Conservation (phyloP, 2,329 filamentous ascomycete genomes). For the Polytolypa hystricis region DNA sequence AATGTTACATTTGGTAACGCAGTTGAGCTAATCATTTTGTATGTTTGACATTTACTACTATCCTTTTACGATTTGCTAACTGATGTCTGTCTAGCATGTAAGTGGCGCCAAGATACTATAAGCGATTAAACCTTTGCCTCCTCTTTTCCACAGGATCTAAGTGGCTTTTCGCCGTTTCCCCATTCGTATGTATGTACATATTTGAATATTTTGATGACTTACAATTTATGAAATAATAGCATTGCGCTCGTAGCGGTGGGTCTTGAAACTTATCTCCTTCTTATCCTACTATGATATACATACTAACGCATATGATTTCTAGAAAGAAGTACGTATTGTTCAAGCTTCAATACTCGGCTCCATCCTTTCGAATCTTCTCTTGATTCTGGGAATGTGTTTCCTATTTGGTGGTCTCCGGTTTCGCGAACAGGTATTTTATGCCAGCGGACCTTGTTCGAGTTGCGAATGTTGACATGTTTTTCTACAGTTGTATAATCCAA, state of each 20-base stretch:
- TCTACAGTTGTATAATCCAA: conserved; percentile 85
- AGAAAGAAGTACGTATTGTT: conserved; percentile 78
- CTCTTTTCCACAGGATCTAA: too few species aligned
- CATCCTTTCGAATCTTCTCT: conserved; percentile 74
- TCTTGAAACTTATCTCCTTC: background rate
- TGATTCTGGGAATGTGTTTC: conserved; percentile 89
- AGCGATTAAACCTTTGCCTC: background rate
- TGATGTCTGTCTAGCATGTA: conserved; percentile 39
- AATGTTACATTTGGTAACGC: conserved; percentile 73
- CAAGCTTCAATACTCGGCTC: conserved; percentile 84
- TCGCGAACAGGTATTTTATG: conserved; percentile 72
- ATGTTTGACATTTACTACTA: conserved; percentile 25
- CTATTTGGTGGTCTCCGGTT: conserved; percentile 75
- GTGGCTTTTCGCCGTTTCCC: too few species aligned
- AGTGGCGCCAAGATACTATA: conserved; percentile 24
- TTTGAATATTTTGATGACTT: too few species aligned
- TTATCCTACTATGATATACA: background rate
- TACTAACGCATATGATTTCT: conserved; percentile 4
- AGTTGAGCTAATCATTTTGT: conserved; percentile 67
- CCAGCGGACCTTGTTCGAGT: too few species aligned
- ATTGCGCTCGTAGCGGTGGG: conserved; percentile 62
- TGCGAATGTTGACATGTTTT: too few species aligned
- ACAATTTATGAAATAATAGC: conserved; percentile 32
- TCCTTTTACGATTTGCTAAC: background rate
- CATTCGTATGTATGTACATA: too few species aligned